These are phyloP conservation scores for Cadophora sp. DNA, from an alignment of 2,329 filamentous ascomycete species.

Conservation along the genomic window DNA sequence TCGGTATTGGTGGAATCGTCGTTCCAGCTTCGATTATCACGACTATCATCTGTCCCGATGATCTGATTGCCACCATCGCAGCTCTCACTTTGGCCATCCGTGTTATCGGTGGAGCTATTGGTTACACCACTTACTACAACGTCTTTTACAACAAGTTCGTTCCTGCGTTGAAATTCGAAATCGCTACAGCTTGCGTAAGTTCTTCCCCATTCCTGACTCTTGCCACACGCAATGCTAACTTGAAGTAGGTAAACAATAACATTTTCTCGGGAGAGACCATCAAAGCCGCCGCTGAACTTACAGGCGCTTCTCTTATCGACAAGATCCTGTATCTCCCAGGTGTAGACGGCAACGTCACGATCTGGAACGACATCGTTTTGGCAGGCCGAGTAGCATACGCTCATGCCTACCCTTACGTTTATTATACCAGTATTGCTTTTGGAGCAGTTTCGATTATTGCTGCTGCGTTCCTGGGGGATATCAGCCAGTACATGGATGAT, in stretches of 20 bases:
- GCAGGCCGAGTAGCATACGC: slow-evolving; percentile 64
- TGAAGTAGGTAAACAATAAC: slow-evolving; percentile 23
- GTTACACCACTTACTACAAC: slow-evolving; percentile 65
- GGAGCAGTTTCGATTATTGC: slow-evolving; percentile 62
- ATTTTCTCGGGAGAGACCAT: slow-evolving; percentile 51
- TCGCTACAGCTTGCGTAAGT: slow-evolving; percentile 28
- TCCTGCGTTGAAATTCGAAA: slow-evolving; percentile 39
- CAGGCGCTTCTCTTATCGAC: slow-evolving; percentile 57
- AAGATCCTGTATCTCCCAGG: slow-evolving; percentile 57
- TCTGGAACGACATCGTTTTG: slow-evolving; percentile 58
- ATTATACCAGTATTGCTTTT: slow-evolving; percentile 68
- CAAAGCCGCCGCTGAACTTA: slow-evolving; percentile 58
- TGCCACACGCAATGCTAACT: background rate
- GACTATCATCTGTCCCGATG: slow-evolving; percentile 73
- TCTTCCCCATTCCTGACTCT: background rate
- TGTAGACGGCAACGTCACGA: slow-evolving; percentile 57
- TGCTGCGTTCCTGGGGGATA: slow-evolving; percentile 64
- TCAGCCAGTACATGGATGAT: slow-evolving; percentile 64
- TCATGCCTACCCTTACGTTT: slow-evolving; percentile 65
- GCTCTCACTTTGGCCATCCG: slow-evolving; percentile 74
- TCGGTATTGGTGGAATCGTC: slow-evolving; percentile 72
- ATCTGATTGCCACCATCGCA: slow-evolving; percentile 73
- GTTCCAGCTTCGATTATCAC: slow-evolving; percentile 73
- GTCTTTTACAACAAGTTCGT: slow-evolving; percentile 55
- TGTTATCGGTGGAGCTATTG: slow-evolving; percentile 64